Percentiles rank a stretch among this genome's conserved stretches.
Evolutionary conservation across 106 monocot species (phyloP).

Genomic region (Gastrodia elata): DNA sequence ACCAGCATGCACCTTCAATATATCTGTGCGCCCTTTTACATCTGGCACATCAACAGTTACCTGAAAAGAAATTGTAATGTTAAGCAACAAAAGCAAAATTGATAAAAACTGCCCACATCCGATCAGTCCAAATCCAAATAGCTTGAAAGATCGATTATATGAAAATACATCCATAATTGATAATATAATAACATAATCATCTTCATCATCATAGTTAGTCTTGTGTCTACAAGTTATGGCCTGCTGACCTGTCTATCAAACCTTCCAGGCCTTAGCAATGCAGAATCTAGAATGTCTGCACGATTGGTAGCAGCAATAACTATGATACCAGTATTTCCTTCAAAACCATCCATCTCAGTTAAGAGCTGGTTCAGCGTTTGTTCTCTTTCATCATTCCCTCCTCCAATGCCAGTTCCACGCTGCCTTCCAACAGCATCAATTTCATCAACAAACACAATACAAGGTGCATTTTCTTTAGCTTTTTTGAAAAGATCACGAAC

Average conservation of each 20-base stretch:
- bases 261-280: constrained; percentile 81
- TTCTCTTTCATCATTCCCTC: constrained; percentile 92
- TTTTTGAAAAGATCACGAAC: constrained; percentile 96
- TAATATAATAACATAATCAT: background rate
- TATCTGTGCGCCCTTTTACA: constrained; percentile 92
- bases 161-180: background rate
- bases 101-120: background rate
- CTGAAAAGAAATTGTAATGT: constrained; percentile 20
- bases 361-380: constrained; percentile 90
- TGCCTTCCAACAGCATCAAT: constrained; percentile 95
- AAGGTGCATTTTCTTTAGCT: constrained; percentile 95
- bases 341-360: constrained; percentile 97
- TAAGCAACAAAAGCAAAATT: background rate
- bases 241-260: constrained; percentile 90
- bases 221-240: background rate
- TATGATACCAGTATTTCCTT: constrained; percentile 89
- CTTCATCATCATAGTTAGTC: background rate
- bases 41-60: constrained; percentile 96
- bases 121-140: background rate
- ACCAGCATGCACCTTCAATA: constrained; percentile 85
- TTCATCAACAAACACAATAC: constrained; percentile 97
- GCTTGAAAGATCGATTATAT: background rate
- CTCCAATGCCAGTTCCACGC: constrained; percentile 87
- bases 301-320: constrained; percentile 92
- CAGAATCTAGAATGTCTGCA: constrained; percentile 92